Conservation (phyloP, 768 basidiomycete species). For the Naganishia antarctica region DNA sequence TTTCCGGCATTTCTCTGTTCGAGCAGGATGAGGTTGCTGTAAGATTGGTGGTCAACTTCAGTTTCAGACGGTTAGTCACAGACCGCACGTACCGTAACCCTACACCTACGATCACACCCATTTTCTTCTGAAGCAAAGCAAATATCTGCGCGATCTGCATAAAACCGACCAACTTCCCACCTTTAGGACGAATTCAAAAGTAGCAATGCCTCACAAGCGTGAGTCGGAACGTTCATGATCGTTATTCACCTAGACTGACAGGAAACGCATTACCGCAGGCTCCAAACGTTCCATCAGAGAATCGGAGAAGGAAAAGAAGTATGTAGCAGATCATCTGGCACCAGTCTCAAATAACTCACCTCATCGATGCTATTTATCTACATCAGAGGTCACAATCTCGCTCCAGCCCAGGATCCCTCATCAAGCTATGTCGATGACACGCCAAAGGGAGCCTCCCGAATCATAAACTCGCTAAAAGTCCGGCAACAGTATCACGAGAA, state of each 20-base stretch:
- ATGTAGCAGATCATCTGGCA: too few species aligned
- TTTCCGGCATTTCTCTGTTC: neutral
- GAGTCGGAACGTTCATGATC: neutral
- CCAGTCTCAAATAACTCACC: too few species aligned
- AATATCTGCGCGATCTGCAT: too few species aligned
- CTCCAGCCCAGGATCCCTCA: conserved; percentile 9
- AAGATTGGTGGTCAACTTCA: neutral
- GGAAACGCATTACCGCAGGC: conserved; percentile 23
- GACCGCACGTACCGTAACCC: too few species aligned
- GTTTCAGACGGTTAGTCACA: too few species aligned
- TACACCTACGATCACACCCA: too few species aligned
- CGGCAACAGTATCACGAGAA: conserved; percentile 35
- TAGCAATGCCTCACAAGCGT: conserved; percentile 22
- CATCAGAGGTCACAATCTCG: conserved; percentile 11
- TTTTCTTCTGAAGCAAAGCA: too few species aligned
- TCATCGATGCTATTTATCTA: neutral
- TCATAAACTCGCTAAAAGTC: conserved; percentile 37
- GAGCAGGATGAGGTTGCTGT: too few species aligned
- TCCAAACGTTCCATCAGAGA: conserved; percentile 41
- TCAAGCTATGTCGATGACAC: conserved; percentile 36
- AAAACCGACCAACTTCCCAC: too few species aligned
- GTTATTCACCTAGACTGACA: neutral
- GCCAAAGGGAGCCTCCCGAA: conserved; percentile 38
- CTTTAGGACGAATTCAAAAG: too few species aligned
- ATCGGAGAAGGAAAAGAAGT: conserved; percentile 39